phyloP scores from a whole-genome alignment of 2,329 filamentous ascomycete species.

The Graphilbum ipis-grandicollis region DNA sequence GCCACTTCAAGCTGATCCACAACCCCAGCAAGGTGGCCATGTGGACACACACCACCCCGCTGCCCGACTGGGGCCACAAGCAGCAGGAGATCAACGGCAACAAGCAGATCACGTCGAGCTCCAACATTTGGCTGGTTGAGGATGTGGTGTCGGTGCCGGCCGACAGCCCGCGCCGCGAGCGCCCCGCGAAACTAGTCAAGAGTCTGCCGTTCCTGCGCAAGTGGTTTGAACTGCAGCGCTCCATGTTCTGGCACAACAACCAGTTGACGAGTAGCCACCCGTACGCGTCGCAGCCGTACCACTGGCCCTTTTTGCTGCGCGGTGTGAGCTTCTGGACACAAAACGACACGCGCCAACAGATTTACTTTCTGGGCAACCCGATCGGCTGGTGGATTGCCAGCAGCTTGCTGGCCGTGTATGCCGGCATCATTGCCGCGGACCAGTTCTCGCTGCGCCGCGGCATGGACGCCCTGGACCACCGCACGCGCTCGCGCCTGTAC shows the following conservation, averaged over 20 bases:
- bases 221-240: conserved; percentile 89
- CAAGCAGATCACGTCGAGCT: conserved; percentile 79
- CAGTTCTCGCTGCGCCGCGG: conserved; percentile 87
- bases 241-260: conserved; percentile 99
- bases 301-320: conserved; percentile 93
- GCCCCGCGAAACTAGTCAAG: conserved; percentile 65
- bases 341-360: conserved; percentile 84
- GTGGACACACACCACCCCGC: conserved; percentile 91
- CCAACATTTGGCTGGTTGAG: conserved; percentile 89
- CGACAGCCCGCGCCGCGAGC: conserved; percentile 57
- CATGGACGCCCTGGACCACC: conserved; percentile 79
- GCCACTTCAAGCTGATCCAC: conserved; percentile 93
- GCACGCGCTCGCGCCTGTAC: conserved; percentile 84
- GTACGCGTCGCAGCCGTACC: conserved; percentile 84
- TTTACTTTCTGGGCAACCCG: conserved; percentile 96
- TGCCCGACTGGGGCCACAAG: conserved; percentile 95
- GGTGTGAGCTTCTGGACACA: conserved; percentile 99
- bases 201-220: conserved; percentile 76
- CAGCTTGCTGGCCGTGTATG: conserved; percentile 82
- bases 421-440: conserved; percentile 78
- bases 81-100: conserved; percentile 99
- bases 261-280: conserved; percentile 93
- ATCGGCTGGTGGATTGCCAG: conserved; percentile 95
- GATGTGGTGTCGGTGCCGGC: conserved; percentile 65
- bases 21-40: conserved; percentile 91